Conservation (phyloP, 257 asterid genomes). For the Ajuga chamaepitys region DNA sequence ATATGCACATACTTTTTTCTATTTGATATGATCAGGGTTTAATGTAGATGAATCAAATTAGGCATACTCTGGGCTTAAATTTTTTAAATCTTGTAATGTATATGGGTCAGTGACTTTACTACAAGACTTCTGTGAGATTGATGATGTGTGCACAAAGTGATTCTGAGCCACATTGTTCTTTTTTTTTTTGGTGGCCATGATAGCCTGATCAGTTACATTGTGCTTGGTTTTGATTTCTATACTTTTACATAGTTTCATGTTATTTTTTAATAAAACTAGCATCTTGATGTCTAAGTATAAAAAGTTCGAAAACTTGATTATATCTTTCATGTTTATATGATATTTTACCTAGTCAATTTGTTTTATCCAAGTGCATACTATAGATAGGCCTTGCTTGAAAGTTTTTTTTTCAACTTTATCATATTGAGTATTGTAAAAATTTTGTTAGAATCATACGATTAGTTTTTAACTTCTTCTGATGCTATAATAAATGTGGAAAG, state of each 20-base stretch:
- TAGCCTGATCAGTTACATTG: not conserved
- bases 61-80: not conserved
- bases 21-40: not conserved
- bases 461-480: not conserved
- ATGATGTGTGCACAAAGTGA: not conserved
- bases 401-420: not conserved
- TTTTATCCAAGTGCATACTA: too few species aligned
- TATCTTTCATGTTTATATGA: too few species aligned
- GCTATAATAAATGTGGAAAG: not conserved
- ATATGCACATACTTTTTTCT: not conserved
- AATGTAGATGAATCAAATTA: not conserved
- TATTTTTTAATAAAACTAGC: not conserved
- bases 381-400: not conserved
- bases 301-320: not conserved
- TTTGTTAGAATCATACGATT: not conserved
- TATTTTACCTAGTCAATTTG: not conserved
- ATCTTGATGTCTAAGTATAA: not conserved
- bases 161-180: not conserved
- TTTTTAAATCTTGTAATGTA: not conserved
- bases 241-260: too few species aligned
- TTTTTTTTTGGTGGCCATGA: not conserved
- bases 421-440: not conserved
- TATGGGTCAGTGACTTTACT: not conserved
- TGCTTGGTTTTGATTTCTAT: not conserved
- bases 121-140: not conserved